Conservation (phyloP, 2,329 filamentous ascomycete species). For the Alternaria novae-zelandiae region DNA sequence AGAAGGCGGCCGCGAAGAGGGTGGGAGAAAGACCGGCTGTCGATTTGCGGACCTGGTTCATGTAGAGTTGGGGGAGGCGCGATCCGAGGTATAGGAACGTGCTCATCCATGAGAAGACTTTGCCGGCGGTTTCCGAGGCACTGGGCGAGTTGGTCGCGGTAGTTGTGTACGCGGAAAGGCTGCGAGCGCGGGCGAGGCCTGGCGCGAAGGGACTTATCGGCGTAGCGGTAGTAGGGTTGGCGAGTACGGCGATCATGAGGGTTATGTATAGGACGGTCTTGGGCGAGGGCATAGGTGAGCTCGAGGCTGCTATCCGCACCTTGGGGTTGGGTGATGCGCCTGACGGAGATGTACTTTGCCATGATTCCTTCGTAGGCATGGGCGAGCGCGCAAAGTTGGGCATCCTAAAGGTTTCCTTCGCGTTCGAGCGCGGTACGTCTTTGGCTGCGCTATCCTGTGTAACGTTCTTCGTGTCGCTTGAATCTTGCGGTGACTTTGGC, state of each 20-base stretch:
- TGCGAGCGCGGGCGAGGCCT: conserved; percentile 16
- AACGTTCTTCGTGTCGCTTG: conserved; percentile 16
- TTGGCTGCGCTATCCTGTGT: conserved; percentile 21
- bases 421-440: conserved; percentile 37
- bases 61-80: conserved; percentile 65
- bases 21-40: conserved; percentile 68
- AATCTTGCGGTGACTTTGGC: not conserved
- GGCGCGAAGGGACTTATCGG: conserved; percentile 34
- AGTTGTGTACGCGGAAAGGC: conserved; percentile 19
- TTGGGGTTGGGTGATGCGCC: conserved; percentile 35
- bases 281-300: conserved; percentile 54
- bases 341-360: conserved; percentile 25
- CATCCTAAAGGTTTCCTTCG: conserved; percentile 45
- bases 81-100: conserved; percentile 51
- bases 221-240: conserved; percentile 46
- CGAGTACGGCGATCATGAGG: conserved; percentile 53
- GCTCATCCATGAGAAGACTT: conserved; percentile 52
- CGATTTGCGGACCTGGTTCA: conserved; percentile 68
- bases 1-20: conserved; percentile 71
- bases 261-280: conserved; percentile 56
- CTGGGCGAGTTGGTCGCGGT: conserved; percentile 14
- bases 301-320: conserved; percentile 45
- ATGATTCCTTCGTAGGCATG: conserved; percentile 32
- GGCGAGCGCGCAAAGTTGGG: conserved; percentile 47
- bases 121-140: conserved; percentile 47